Evolutionary conservation across 2,329 filamentous ascomycete species (phyloP).

Genomic region (Nothomitra cinnamomea): DNA sequence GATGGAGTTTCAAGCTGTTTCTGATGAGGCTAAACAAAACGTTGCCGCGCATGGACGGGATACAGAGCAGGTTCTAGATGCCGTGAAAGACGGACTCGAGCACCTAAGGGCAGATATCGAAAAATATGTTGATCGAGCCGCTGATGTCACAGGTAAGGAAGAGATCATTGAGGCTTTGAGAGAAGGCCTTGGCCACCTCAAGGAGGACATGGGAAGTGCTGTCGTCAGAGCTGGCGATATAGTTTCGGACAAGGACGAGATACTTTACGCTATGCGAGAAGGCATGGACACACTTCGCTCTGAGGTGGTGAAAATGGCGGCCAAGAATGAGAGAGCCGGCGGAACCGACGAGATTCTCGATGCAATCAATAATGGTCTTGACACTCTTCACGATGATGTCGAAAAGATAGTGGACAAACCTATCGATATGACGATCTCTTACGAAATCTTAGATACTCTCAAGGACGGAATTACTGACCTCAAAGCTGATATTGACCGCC

Average conservation of each 20-base stretch:
- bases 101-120: conserved; percentile 67
- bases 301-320: conserved; percentile 20
- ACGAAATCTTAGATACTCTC: conserved; percentile 78
- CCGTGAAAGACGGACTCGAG: conserved; percentile 75
- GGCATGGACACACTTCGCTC: conserved; percentile 18
- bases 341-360: conserved; percentile 42
- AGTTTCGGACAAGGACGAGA: conserved; percentile 40
- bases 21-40: conserved; percentile 50
- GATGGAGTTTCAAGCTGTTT: conserved; percentile 30
- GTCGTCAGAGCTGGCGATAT: conserved; percentile 37
- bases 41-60: conserved; percentile 62
- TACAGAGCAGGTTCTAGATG: conserved; percentile 76
- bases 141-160: conserved; percentile 53
- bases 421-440: conserved; percentile 63
- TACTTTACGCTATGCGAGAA: conserved; percentile 40
- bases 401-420: conserved; percentile 61
- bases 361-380: conserved; percentile 51
- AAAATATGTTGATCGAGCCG: conserved; percentile 56
- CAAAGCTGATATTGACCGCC: conserved; percentile 25
- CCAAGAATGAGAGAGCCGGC: conserved; percentile 33
- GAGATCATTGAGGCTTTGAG: conserved; percentile 57
- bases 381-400: conserved; percentile 58
- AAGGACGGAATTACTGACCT: conserved; percentile 66
- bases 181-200: conserved; percentile 42
- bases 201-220: conserved; percentile 35